phyloP scores from a whole-genome alignment of 345 rosid species.

The Triadica sebifera region DNA sequence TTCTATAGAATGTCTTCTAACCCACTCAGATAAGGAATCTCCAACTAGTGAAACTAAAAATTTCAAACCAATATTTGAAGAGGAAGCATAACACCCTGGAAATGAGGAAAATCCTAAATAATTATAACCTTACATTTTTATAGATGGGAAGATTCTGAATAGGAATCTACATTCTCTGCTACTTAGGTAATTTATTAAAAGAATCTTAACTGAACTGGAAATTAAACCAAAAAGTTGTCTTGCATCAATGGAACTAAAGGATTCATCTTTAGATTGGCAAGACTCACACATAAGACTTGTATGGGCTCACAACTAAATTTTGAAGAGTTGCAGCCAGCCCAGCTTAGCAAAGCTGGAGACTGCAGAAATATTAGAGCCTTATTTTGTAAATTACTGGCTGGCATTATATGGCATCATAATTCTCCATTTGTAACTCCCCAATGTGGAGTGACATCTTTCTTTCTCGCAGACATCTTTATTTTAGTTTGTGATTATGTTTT shows the following conservation, averaged over 20 bases:
- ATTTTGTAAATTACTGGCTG: background rate
- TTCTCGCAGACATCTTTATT: background rate
- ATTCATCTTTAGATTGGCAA: background rate
- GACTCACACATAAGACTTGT: background rate
- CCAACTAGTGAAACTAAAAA: too few species aligned
- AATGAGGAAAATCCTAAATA: too few species aligned
- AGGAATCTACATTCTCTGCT: too few species aligned
- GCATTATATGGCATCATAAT: background rate
- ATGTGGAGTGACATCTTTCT: background rate
- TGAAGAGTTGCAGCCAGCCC: background rate
- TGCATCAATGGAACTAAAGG: background rate
- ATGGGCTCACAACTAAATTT: background rate
- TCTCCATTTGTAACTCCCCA: background rate
- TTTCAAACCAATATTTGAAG: too few species aligned
- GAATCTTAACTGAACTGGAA: too few species aligned
- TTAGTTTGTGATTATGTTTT: background rate
- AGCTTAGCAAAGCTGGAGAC: background rate
- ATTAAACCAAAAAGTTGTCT: background rate
- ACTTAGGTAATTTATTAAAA: too few species aligned
- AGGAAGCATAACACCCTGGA: too few species aligned
- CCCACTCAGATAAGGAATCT: too few species aligned
- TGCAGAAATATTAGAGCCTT: too few species aligned
- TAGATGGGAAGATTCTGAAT: too few species aligned
- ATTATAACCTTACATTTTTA: too few species aligned
- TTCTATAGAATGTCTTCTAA: too few species aligned